Base-by-base conservation (phyloP, 139 green algal species). In the Chlamydomonas sp. region DNA sequence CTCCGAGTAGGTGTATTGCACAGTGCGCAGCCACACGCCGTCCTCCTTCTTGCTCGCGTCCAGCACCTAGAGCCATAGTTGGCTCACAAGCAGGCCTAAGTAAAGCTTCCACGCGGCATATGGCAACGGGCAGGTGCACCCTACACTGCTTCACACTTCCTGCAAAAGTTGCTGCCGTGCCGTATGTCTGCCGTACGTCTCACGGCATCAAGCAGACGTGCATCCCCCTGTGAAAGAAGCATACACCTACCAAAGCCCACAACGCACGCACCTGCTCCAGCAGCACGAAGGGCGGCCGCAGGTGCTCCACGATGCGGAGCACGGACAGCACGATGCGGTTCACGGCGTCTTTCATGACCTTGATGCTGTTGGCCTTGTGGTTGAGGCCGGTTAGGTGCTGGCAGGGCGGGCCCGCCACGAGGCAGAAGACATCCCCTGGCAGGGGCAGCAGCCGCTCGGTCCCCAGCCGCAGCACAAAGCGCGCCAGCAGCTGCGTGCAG, bases 201-300 rank as follows among this genome's bases (percentile, higher is more conserved):
- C 31, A 49, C 31, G 31, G 31, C 31, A 49, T 49, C 31, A 49
- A 49, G 31, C 31, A 49, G 31, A 49, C 31, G 31, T 49, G 31
- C 31, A 49, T 49, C 31, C 31, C 31, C 31, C 31, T 49, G 31
- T 49, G 31, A 49, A 49, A 49, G 31, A 49, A 49, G 31, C 31
- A 49, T 49, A 49, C 31, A 49, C 31, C 31, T 49, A 49, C 31
- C 31, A 49, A 49, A 49, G 31, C 31, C 31, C 31, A 49, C 31
- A 49, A 49, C 31, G 31, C 31, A 49, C 79, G 0, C 63, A 84
- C 82, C 82, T 87, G 82, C 82, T 87, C 82, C 5, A 87, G 4
- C 4, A 63, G 49, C 1, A 86, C 81, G 69, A 79, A 71, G 0
- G 10, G 5, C 3, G 82, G 82, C 61, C 72, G 17, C 71, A 80